Percentiles rank a stretch among this genome's conserved stretches.
These are phyloP conservation scores for Epichloe typhina DNA, from an alignment of 2,329 filamentous ascomycete species.

Conservation along the genomic window DNA sequence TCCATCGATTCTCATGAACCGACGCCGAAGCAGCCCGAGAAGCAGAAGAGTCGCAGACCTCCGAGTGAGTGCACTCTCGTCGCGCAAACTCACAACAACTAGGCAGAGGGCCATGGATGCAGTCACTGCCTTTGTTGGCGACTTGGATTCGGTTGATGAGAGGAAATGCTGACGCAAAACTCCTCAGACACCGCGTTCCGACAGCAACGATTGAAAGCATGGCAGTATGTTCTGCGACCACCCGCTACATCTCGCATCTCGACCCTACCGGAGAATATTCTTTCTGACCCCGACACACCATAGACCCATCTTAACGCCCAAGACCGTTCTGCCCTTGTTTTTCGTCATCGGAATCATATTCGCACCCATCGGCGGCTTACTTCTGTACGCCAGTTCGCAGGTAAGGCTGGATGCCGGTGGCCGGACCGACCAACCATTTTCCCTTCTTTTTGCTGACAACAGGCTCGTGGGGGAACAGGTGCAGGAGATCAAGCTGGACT, in stretches of 20 bases:
- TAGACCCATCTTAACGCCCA: slow-evolving; percentile 88
- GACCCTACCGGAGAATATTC: slow-evolving; percentile 1
- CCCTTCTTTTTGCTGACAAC: not conserved
- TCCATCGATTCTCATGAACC: slow-evolving; percentile 43
- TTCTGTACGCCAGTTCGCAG: slow-evolving; percentile 74
- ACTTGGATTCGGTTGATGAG: not conserved
- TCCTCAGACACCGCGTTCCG: slow-evolving; percentile 80
- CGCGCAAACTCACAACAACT: not conserved
- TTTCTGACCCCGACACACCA: slow-evolving; percentile 21
- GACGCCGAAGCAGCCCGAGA: slow-evolving; percentile 45
- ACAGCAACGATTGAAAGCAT: slow-evolving; percentile 94
- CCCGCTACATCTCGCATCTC: not conserved
- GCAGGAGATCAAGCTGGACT: slow-evolving; percentile 83
- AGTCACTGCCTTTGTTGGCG: slow-evolving; percentile 2
- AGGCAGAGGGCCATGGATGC: slow-evolving; percentile 15
- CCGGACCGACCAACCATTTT: not conserved
- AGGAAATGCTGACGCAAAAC: not conserved
- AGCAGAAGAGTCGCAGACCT: slow-evolving; percentile 82
- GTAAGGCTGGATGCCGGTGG: slow-evolving; percentile 30
- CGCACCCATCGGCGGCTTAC: slow-evolving; percentile 76
- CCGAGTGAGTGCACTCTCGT: slow-evolving; percentile 49
- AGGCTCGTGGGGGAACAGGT: slow-evolving; percentile 39
- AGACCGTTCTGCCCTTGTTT: slow-evolving; percentile 84
- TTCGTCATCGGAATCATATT: slow-evolving; percentile 86
- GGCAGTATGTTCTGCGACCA: slow-evolving; percentile 58